phyloP scores from a whole-genome alignment of 2,329 filamentous ascomycete genomes.

The Lasiodiplodia citricola region DNA sequence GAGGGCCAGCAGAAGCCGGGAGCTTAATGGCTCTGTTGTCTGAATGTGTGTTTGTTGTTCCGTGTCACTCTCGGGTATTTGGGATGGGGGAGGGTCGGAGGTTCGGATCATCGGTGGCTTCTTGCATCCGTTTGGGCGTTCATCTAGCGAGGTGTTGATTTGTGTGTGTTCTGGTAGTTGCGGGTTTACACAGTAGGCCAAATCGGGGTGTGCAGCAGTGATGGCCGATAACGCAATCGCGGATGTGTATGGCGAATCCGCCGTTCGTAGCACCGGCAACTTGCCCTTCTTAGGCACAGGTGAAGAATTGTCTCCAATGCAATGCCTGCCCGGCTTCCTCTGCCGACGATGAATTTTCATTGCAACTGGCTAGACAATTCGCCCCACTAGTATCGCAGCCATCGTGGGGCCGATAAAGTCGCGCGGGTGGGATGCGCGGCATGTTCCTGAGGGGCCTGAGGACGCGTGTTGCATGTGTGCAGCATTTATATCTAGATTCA shows the following conservation, averaged over 20 bases:
- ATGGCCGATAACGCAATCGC: slow-evolving; percentile 20
- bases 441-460: neutral
- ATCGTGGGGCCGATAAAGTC: neutral
- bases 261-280: neutral
- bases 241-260: slow-evolving; percentile 10
- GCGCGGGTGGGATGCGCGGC: neutral
- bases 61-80: neutral
- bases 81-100: neutral
- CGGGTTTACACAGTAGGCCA: neutral
- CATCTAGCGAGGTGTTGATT: neutral
- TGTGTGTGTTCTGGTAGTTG: neutral
- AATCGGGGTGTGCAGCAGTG: neutral
- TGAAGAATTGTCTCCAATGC: neutral
- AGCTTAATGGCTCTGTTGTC: neutral
- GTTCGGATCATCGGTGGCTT: neutral
- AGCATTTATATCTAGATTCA: neutral
- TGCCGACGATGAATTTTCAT: neutral
- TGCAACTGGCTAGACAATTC: neutral
- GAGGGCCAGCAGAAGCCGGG: slow-evolving; percentile 71
- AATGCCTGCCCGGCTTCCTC: neutral
- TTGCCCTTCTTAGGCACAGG: neutral
- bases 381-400: neutral
- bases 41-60: neutral
- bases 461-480: neutral
- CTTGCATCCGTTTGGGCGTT: slow-evolving; percentile 20